Conservation (phyloP, 2,329 filamentous ascomycete species). For the Trichoderma gracile region DNA sequence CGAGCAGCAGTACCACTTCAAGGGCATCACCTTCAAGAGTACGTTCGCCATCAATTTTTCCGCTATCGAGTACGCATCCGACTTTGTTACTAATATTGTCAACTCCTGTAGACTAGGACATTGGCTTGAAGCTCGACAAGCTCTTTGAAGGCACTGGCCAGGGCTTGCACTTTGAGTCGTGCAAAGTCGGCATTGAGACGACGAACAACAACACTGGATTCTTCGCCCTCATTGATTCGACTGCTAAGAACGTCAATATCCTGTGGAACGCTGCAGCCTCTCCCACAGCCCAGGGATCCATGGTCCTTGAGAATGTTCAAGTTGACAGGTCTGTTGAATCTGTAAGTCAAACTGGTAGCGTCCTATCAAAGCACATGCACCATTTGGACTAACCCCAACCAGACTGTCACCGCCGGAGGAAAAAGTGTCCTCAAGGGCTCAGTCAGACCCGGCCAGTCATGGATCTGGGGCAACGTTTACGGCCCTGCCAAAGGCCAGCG, state of each 20-base stretch:
- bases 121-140: slow-evolving; percentile 35
- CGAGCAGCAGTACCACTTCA: slow-evolving; percentile 41
- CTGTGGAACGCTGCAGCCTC: slow-evolving; percentile 32
- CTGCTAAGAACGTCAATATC: slow-evolving; percentile 34
- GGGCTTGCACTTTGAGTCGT: slow-evolving; percentile 34
- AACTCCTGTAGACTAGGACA: slow-evolving; percentile 25
- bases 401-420: slow-evolving; percentile 40
- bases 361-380: too few relatives aligned
- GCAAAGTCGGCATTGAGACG: slow-evolving; percentile 37
- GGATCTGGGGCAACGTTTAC: slow-evolving; percentile 30
- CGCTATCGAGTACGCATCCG: not conserved
- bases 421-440: slow-evolving; percentile 27
- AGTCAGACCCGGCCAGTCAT: slow-evolving; percentile 25
- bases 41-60: not conserved
- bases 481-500: slow-evolving; percentile 23
- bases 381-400: not conserved
- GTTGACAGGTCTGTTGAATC: slow-evolving; percentile 34
- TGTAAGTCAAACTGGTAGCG: not conserved
- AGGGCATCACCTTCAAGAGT: slow-evolving; percentile 37
- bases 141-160: slow-evolving; percentile 36
- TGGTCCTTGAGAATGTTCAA: slow-evolving; percentile 35
- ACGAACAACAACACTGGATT: slow-evolving; percentile 32
- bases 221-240: slow-evolving; percentile 37
- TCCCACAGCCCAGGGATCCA: slow-evolving; percentile 33
- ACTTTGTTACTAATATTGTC: not conserved